Evolutionary conservation across 2,329 filamentous ascomycete species (phyloP), one percentile per base, ranked within the genome.

Genomic region (Erysiphe pulchra): DNA sequence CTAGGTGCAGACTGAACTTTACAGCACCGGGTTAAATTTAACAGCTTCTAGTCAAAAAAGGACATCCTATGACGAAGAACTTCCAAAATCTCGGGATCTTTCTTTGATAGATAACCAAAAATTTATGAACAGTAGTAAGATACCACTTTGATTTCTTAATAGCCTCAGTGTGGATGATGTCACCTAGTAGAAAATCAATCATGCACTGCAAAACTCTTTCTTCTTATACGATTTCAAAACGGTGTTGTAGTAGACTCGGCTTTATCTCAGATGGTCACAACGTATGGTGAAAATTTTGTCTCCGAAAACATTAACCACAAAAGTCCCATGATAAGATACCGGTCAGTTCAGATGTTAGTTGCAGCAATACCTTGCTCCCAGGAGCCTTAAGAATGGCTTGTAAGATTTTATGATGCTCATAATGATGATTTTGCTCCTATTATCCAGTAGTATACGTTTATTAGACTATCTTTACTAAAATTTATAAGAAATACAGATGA

Each of bases 21-120:
- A 67, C 37, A 67, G 69, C 32, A 63, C 87, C 13, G 83, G 83
- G 8, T 71, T 92, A 30, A 78, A 82, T 51, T 71, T 72, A 73
- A 42, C 69, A 71, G 47, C 67, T n/a, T n/a, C 33, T 9, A n/a
- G n/a, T 5, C 33, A 34, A n/a, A 34, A 34, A 14, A 6, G 13
- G 4, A 14, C 12, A 11, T 34, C 33, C 7, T 11, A n/a, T 4
- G n/a, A 34, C 33, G n/a, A 34, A 14, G n/a, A 34, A 5, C 8
- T 34, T n/a, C 33, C n/a, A n/a, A 14, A n/a, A 13, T 14, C 11
- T 14, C 4, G 33, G 33, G 33, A 34, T 5, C 33, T 6, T 34
- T 14, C 33, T n/a, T 14, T 14, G 4, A 5, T 14, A n/a, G 33
- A 34, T n/a, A 1, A n/a, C 4, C 12, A 34, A 34, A 34, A 34